Evolutionary conservation across 202 grass and related monocot genomes (phyloP).

Genomic region (Sporobolus alterniflorus): DNA sequence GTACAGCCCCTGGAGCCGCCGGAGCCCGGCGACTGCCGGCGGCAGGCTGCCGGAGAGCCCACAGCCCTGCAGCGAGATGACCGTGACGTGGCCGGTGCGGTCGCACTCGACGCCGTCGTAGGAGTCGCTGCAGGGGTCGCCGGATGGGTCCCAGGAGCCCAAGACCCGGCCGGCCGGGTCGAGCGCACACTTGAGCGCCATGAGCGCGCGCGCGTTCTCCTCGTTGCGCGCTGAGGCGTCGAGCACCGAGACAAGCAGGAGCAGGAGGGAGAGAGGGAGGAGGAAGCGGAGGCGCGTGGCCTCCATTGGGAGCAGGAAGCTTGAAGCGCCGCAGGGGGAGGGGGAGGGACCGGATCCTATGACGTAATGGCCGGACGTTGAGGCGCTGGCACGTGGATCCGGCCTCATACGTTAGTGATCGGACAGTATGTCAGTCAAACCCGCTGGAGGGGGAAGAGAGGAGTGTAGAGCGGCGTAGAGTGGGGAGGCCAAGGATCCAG

Average conservation of each 20-base stretch:
- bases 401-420: too few species aligned
- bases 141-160: conserved; percentile 63
- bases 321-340: too few species aligned
- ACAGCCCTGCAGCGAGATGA: conserved; percentile 81
- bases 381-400: too few species aligned
- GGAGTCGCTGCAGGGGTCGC: conserved; percentile 55
- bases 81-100: conserved; percentile 58
- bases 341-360: too few species aligned
- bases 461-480: too few species aligned
- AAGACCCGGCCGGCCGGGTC: conserved; percentile 70
- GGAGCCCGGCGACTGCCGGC: conserved; percentile 75
- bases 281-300: conserved; percentile 1
- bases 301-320: conserved; percentile 27
- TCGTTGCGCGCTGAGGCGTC: conserved; percentile 25
- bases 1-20: conserved; percentile 75
- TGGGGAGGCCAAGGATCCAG: too few species aligned
- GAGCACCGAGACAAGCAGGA: conserved; percentile 31
- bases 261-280: neutral
- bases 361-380: too few species aligned
- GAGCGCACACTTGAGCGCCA: conserved; percentile 62
- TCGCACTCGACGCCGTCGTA: conserved; percentile 80
- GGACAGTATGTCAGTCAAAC: too few species aligned
- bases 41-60: conserved; percentile 78
- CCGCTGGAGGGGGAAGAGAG: too few species aligned
- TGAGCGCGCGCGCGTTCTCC: conserved; percentile 57